Percentiles rank a stretch among this genome's conserved stretches.
phyloP scores from a whole-genome alignment of 495 filamentous ascomycete genomes.

The Podospora fimiseda region DNA sequence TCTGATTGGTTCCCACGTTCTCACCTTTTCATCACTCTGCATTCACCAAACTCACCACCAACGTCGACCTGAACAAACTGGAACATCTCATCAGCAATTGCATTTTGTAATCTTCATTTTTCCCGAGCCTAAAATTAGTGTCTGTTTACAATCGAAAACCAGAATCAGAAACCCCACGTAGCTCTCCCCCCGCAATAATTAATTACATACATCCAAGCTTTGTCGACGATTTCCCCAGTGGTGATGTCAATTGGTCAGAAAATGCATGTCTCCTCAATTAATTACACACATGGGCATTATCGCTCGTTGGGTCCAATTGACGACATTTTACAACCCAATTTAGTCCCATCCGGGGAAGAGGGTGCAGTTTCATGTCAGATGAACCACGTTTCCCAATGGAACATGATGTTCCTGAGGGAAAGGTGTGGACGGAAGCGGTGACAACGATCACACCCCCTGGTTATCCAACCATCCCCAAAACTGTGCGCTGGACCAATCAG shows the following conservation, averaged over 20 bases:
- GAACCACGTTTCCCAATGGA: background rate
- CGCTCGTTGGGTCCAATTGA: background rate
- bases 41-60: background rate
- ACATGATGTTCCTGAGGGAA: background rate
- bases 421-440: background rate
- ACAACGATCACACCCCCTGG: background rate
- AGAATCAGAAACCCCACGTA: too few relatives aligned
- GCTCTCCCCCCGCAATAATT: too few relatives aligned
- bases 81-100: too few relatives aligned
- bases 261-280: background rate
- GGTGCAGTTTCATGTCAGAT: background rate
- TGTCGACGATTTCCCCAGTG: too few relatives aligned
- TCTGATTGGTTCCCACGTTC: background rate
- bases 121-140: too few relatives aligned
- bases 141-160: too few relatives aligned
- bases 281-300: background rate
- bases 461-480: background rate
- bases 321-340: background rate
- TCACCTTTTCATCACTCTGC: background rate
- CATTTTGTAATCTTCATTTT: too few relatives aligned
- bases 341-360: background rate
- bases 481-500: constrained; percentile 4
- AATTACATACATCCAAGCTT: too few relatives aligned
- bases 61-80: background rate
- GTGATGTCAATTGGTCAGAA: too few relatives aligned